These are phyloP conservation scores for Trypanosoma cruzi DNA, from an alignment of 208 protist species.

Conservation along the genomic window DNA sequence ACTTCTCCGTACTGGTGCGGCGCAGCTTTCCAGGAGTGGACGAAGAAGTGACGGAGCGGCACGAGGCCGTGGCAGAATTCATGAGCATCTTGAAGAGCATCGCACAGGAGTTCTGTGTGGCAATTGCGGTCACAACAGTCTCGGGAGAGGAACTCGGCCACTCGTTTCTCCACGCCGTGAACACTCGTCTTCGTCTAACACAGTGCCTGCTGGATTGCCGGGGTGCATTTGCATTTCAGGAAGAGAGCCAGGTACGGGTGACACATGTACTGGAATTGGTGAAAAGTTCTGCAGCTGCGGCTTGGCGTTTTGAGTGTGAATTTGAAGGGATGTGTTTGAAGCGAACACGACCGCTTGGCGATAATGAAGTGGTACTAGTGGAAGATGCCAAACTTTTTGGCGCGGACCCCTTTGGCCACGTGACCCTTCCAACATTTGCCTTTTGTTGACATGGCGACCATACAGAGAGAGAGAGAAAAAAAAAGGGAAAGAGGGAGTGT, in stretches of 20 bases:
- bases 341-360: slow-evolving; percentile 9
- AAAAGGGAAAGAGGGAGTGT: background rate
- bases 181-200: slow-evolving; percentile 54
- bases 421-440: slow-evolving; percentile 44
- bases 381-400: slow-evolving; percentile 19
- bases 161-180: slow-evolving; percentile 66
- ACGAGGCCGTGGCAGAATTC: slow-evolving; percentile 38
- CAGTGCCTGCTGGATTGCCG: slow-evolving; percentile 10
- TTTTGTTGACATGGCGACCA: slow-evolving; percentile 27
- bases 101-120: slow-evolving; percentile 37
- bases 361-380: slow-evolving; percentile 10
- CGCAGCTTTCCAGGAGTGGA: slow-evolving; percentile 44
- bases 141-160: slow-evolving; percentile 49
- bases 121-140: slow-evolving; percentile 42
- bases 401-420: slow-evolving; percentile 43
- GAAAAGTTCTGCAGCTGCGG: slow-evolving; percentile 22
- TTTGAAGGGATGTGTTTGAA: slow-evolving; percentile 30
- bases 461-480: slow-evolving; percentile 5
- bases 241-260: background rate
- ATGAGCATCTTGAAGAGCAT: slow-evolving; percentile 57
- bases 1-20: slow-evolving; percentile 45
- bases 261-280: slow-evolving; percentile 18
- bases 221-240: background rate
- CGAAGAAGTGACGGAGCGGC: slow-evolving; percentile 42
- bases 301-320: slow-evolving; percentile 10